Conservation (phyloP, 495 filamentous ascomycete genomes). For the Trichoderma orchidacearum region DNA sequence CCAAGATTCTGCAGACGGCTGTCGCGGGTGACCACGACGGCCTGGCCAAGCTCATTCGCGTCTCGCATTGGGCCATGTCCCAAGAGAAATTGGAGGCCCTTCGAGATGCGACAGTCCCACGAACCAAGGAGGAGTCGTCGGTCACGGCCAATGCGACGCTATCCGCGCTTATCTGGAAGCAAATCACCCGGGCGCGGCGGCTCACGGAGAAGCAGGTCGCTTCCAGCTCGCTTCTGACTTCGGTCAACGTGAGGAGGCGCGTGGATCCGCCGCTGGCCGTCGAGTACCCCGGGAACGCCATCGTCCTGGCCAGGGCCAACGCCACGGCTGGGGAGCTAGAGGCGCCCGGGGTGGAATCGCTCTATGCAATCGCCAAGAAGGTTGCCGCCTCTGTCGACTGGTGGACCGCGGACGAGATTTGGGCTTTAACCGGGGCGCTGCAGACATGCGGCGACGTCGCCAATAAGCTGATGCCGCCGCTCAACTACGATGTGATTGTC, state of each 20-base stretch:
- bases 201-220: background rate
- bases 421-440: background rate
- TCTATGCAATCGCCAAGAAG: conserved; percentile 3
- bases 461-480: conserved; percentile 2
- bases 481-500: conserved; percentile 3
- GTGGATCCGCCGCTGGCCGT: conserved; percentile 1
- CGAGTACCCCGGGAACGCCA: conserved; percentile 4
- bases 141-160: conserved; percentile 2
- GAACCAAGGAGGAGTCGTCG: background rate
- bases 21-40: conserved; percentile 1
- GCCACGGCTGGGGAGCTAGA: conserved; percentile 3
- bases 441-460: background rate
- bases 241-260: conserved; percentile 2
- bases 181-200: background rate
- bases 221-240: conserved; percentile 1
- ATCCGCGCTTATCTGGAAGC: conserved; percentile 2
- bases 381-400: background rate
- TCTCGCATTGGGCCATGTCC: conserved; percentile 1
- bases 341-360: background rate
- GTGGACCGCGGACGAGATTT: conserved; percentile 2
- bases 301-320: conserved; percentile 1
- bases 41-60: background rate
- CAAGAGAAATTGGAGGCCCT: background rate
- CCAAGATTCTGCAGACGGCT: conserved; percentile 2
- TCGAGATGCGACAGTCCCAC: background rate